Percentiles rank a stretch among this genome's conserved stretches.
These are phyloP conservation scores for Plantago rigida DNA, from an alignment of 305 asterid species.

Conservation along the genomic window DNA sequence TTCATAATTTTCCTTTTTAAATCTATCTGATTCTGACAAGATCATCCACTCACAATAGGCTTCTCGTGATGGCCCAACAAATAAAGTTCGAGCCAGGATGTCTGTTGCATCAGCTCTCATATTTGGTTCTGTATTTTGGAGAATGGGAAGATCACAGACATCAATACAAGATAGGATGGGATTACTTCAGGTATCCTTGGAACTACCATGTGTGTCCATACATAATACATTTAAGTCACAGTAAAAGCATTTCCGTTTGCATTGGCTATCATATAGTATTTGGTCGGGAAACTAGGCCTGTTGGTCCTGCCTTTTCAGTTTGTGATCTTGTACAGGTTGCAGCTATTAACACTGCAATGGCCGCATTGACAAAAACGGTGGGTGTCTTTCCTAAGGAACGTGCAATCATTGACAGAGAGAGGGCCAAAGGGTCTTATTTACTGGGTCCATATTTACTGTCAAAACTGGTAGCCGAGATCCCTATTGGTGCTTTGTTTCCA, in stretches of 20 bases:
- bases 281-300: slow-evolving; percentile 14
- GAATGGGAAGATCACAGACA: slow-evolving; percentile 90
- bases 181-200: slow-evolving; percentile 67
- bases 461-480: slow-evolving; percentile 85
- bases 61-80: slow-evolving; percentile 96
- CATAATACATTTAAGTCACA: not conserved
- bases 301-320: slow-evolving; percentile 19
- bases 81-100: slow-evolving; percentile 93
- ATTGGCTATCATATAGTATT: slow-evolving; percentile 6
- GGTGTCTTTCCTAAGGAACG: slow-evolving; percentile 98
- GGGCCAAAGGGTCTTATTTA: slow-evolving; percentile 77
- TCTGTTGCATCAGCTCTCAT: slow-evolving; percentile 88
- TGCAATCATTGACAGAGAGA: slow-evolving; percentile 85
- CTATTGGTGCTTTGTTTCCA: slow-evolving; percentile 93
- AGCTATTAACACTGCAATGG: slow-evolving; percentile 99
- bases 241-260: not conserved
- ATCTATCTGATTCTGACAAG: slow-evolving; percentile 16
- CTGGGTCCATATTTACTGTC: slow-evolving; percentile 90
- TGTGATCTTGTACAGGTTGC: slow-evolving; percentile 55
- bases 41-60: slow-evolving; percentile 39
- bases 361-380: slow-evolving; percentile 92
- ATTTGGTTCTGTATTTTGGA: slow-evolving; percentile 98
- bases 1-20: not conserved
- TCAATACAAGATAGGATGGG: slow-evolving; percentile 97
- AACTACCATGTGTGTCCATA: not conserved